Evolutionary conservation across 2,329 filamentous ascomycete species (phyloP).

Genomic region (Calonectria naviculata): DNA sequence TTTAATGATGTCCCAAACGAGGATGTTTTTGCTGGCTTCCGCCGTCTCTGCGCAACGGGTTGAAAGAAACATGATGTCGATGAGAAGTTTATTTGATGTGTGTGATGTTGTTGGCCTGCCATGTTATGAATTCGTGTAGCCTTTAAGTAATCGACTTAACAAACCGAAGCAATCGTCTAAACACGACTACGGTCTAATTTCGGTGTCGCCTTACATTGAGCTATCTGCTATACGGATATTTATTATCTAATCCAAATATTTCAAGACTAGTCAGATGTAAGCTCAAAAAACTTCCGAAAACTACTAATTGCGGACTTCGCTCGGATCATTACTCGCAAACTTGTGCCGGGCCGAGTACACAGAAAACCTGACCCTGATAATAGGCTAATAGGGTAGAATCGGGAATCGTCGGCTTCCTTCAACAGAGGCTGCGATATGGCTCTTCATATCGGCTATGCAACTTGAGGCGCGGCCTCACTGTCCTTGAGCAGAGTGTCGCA

Average conservation of each 20-base stretch:
- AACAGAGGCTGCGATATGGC: too few relatives aligned
- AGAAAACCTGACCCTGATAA: too few relatives aligned
- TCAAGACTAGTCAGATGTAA: too few relatives aligned
- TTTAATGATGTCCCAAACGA: neutral
- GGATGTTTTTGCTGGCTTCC: neutral
- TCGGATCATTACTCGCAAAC: neutral
- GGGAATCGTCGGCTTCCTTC: too few relatives aligned
- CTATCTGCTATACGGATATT: neutral
- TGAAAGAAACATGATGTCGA: neutral
- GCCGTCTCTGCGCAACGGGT: neutral
- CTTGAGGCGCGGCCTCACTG: too few relatives aligned
- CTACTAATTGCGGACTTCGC: neutral
- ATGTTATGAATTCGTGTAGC: neutral
- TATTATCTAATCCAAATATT: neutral
- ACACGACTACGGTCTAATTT: too few relatives aligned
- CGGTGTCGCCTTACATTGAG: neutral
- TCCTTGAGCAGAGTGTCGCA: too few relatives aligned
- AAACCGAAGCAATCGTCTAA: neutral
- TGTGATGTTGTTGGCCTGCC: neutral
- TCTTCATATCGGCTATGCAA: too few relatives aligned
- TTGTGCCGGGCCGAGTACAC: neutral
- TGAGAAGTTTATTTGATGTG: neutral
- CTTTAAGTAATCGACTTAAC: neutral
- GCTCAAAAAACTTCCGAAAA: neutral
- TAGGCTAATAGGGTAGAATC: too few relatives aligned